Evolutionary conservation across 2,329 filamentous ascomycete genomes (phyloP), one percentile per base, ranked within the genome.

Genomic region (Kalaharituber pfeilii): DNA sequence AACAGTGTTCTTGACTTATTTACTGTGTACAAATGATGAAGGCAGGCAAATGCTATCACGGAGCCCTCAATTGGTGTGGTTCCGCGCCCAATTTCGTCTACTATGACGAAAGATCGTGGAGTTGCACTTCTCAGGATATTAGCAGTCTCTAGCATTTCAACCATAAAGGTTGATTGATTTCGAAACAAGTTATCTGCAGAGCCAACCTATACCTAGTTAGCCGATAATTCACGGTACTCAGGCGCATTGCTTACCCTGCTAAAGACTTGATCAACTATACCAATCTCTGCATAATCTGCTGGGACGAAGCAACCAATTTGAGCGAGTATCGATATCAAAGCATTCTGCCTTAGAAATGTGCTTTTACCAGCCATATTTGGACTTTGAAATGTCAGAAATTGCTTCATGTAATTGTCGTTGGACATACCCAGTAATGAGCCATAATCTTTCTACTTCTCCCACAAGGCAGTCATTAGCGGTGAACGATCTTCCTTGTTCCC

Each of bases 341-440:
- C 91, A 67, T 94, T 96, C 64, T 98, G 93, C 0, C 91, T 83
- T 4, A 98, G 74, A 65, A 94, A 98, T 0, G 91, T 98, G 66
- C 83, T 89, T 70, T 98, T 98, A 49, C 91, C 91, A 1, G 83
- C 91, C 91, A 98, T 98, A 69, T 98, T 98, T n/a, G 91, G 91
- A 0, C 91, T 62, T 45, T 20, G 13, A 15, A 25, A 42, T 11
- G n/a, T 39, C 7, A 13, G 11, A 15, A 5, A 15, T 6, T 11
- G 22, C 11, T 36, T 20, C 26, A 42, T 49, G 44, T 4, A 13
- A 4, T 13, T 11, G 13, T 22, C 15, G 42, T 15, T 47, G 13
- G 15, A 47, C 25, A 28, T 57, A 65, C 63, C 63, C 63, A 33
- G 63, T 65, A 30, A 65, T 60, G 53, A 63, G 52, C 62, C 62